Base-by-base conservation (phyloP, 148 eudicot genomes). In the Persicaria maculosa region DNA sequence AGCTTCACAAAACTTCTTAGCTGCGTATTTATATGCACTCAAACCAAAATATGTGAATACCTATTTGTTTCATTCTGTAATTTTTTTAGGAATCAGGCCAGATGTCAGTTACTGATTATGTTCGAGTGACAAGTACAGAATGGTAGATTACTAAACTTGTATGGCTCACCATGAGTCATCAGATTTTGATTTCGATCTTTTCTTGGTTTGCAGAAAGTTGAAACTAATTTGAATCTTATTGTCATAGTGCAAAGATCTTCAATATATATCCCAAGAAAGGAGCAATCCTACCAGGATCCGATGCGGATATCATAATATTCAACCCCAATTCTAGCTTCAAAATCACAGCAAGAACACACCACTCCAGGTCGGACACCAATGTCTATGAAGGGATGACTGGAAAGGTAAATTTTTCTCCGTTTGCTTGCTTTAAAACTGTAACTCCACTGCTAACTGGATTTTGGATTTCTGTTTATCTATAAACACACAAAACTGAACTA, bases 181-280 rank as follows among this genome's bases (percentile, higher is more conserved):
- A 64, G 22, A 31, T 75, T 6, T 50, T 75, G 17, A 17, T 4
- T 31, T 17, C n/a, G 22, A 17, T 57, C 5, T 61, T 55, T 17
- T 74, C 25, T 17, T 67, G 44, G 14, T 65, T 15, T 74, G 54
- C 61, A 12, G 65, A 77, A 19, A 47, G 36, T 61, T 55, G 57
- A 68, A 68, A 22, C 11, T 58, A 53, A 67, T 76, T n/a, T 6
- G 14, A 10, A 64, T 46, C 40, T 43, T 52, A 40, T 74, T 47
- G 7, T 45, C 77, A 68, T 90, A 96, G 99, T 81, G 98, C 98
- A 46, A 87, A 81, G 83, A 84, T 89, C 74, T 94, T 94, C 77
- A 94, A 94, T 74, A 87, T 94, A 79, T 94, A 88, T 78, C 99
- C 99, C 6, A 92, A 84, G 80, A 96, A 96, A 84, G 99, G 99